phyloP scores from a whole-genome alignment of 257 asterid genomes.

The Marsdenia floribunda region DNA sequence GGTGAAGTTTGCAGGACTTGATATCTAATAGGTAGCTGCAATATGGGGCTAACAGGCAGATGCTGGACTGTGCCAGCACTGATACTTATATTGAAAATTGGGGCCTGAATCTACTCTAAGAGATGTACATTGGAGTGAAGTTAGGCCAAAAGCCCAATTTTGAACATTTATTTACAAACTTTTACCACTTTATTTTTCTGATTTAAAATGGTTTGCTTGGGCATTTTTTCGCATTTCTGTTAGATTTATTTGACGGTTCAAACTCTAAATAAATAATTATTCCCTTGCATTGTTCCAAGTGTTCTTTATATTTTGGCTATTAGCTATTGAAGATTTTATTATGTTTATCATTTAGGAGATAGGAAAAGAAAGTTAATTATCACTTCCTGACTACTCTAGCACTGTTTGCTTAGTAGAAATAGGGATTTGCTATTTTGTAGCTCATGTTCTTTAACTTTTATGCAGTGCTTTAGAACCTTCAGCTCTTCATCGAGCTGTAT shows the following conservation, averaged over 20 bases:
- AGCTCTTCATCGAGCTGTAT: slow-evolving; percentile 81
- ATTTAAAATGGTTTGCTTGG: neutral
- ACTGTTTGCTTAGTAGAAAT: neutral
- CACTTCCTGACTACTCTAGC: neutral
- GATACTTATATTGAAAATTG: neutral
- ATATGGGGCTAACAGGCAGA: neutral
- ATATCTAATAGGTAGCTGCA: neutral
- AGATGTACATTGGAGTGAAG: too few species aligned
- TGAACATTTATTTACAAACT: neutral
- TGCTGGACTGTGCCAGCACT: neutral
- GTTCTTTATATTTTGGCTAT: neutral
- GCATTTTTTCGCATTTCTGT: neutral
- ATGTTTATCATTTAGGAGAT: neutral
- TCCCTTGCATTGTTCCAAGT: neutral
- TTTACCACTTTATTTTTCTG: neutral
- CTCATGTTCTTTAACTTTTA: slow-evolving; percentile 19
- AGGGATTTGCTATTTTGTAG: slow-evolving; percentile 10
- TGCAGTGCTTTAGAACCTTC: slow-evolving; percentile 94
- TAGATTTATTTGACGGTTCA: too few species aligned
- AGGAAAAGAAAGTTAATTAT: neutral
- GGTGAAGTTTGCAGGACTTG: neutral
- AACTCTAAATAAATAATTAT: neutral
- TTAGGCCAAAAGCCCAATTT: neutral
- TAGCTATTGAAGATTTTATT: neutral
- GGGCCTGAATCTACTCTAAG: neutral